These are phyloP conservation scores for Capsicum rhomboideum DNA, from an alignment of 257 asterid species.

Conservation along the genomic window DNA sequence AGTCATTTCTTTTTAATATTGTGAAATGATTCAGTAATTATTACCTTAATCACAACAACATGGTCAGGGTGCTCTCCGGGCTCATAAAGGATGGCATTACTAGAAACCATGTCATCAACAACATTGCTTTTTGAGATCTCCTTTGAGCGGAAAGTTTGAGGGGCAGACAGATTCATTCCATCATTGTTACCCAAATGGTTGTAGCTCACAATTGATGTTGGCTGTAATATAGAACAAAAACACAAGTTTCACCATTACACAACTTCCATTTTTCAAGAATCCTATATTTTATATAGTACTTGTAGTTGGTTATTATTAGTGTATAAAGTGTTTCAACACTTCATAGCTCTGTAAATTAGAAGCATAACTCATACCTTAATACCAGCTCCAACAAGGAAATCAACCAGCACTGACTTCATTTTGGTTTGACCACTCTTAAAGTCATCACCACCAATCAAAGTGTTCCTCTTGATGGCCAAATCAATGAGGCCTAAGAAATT, in stretches of 20 bases:
- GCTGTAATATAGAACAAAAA: slow-evolving; percentile 29
- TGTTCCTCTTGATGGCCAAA: slow-evolving; percentile 69
- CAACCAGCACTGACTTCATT: slow-evolving; percentile 96
- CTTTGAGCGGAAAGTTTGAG: slow-evolving; percentile 94
- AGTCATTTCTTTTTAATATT: background rate
- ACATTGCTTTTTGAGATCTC: slow-evolving; percentile 98
- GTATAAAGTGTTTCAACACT: background rate
- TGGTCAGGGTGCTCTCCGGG: slow-evolving; percentile 99
- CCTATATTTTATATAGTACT: background rate
- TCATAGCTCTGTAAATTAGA: background rate
- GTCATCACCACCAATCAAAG: slow-evolving; percentile 93
- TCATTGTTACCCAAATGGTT: slow-evolving; percentile 98
- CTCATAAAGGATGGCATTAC: slow-evolving; percentile 86
- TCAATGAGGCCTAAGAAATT: slow-evolving; percentile 59
- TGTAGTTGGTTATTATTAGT: background rate
- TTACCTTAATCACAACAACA: slow-evolving; percentile 93
- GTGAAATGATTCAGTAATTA: background rate
- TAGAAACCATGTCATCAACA: slow-evolving; percentile 98
- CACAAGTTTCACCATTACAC: background rate
- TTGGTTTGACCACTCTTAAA: slow-evolving; percentile 99
- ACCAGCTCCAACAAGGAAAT: slow-evolving; percentile 98
- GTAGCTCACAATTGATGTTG: slow-evolving; percentile 96
- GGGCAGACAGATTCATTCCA: slow-evolving; percentile 95
- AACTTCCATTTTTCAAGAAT: background rate
- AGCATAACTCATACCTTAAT: slow-evolving; percentile 51